A percentile compares a stretch with the other conserved stretches of the same genome.
phyloP scores from a whole-genome alignment of 331 rosid species.

The Erythrophleum ivorense region DNA sequence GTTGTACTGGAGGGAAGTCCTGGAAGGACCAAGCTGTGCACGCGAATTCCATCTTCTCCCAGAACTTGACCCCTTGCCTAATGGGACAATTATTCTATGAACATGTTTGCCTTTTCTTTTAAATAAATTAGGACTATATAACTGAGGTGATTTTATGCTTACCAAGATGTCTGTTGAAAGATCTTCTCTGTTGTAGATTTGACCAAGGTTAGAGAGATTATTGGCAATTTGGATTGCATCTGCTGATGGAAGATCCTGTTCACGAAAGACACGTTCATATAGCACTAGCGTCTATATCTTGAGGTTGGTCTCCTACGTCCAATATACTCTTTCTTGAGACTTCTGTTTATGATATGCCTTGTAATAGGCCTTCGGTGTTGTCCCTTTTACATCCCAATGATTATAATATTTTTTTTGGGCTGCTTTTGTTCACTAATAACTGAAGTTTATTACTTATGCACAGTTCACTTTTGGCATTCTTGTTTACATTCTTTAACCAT shows the following conservation, averaged over 20 bases:
- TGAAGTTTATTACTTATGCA: neutral
- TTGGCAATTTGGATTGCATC: constrained; percentile 81
- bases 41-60: constrained; percentile 94
- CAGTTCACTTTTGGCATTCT: neutral
- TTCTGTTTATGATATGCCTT: no score
- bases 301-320: constrained; percentile 1
- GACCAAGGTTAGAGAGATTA: constrained; percentile 75
- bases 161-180: no score
- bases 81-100: neutral
- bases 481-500: neutral
- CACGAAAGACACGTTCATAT: constrained; percentile 36
- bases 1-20: constrained; percentile 91
- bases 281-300: neutral
- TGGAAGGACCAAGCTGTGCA: constrained; percentile 94
- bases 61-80: constrained; percentile 97
- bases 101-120: constrained; percentile 30
- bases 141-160: constrained; percentile 37
- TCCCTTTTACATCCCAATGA: no score
- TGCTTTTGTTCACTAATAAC: neutral
- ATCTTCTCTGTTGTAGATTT: constrained; percentile 67
- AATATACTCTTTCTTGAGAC: neutral
- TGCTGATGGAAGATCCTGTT: constrained; percentile 90
- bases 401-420: no score
- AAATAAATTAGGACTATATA: neutral
- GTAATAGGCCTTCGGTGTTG: no score